These are phyloP conservation scores for Cutaneotrichosporon sp. DNA, from an alignment of 1,284 basidiomycete genomes.

Conservation along the genomic window DNA sequence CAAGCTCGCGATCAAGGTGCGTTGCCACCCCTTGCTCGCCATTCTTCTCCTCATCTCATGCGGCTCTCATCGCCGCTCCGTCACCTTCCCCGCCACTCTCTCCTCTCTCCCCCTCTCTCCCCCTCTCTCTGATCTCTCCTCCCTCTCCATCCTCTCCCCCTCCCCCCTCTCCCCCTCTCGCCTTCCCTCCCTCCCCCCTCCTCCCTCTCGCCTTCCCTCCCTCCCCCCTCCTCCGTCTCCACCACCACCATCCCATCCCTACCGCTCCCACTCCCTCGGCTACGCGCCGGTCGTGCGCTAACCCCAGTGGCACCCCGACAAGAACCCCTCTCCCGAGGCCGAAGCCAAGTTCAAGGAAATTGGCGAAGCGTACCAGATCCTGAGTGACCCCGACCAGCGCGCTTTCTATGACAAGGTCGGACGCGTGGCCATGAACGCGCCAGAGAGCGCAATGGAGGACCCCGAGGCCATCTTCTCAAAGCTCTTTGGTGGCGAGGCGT, in stretches of 20 bases:
- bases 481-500: slow-evolving; percentile 73
- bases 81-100: too few species aligned
- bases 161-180: too few species aligned
- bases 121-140: too few species aligned
- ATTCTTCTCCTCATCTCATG: not conserved
- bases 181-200: too few species aligned
- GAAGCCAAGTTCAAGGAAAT: slow-evolving; percentile 94
- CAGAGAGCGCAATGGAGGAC: slow-evolving; percentile 59
- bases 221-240: too few species aligned
- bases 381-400: slow-evolving; percentile 80
- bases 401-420: slow-evolving; percentile 95
- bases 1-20: slow-evolving; percentile 88
- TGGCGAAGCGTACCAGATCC: slow-evolving; percentile 86
- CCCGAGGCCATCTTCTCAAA: slow-evolving; percentile 87
- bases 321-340: slow-evolving; percentile 81
- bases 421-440: slow-evolving; percentile 57
- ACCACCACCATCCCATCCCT: too few species aligned
- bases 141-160: too few species aligned
- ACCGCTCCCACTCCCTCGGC: too few species aligned
- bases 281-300: not conserved
- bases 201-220: too few species aligned
- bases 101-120: too few species aligned
- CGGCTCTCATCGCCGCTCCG: too few species aligned
- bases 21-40: slow-evolving; percentile 26
- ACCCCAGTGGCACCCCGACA: slow-evolving; percentile 85